Percentiles rank a stretch among this genome's conserved stretches.
These are phyloP conservation scores for Nakaseomyces nivariensis DNA, from an alignment of 1,139 yeast genomes.

Conservation along the genomic window DNA sequence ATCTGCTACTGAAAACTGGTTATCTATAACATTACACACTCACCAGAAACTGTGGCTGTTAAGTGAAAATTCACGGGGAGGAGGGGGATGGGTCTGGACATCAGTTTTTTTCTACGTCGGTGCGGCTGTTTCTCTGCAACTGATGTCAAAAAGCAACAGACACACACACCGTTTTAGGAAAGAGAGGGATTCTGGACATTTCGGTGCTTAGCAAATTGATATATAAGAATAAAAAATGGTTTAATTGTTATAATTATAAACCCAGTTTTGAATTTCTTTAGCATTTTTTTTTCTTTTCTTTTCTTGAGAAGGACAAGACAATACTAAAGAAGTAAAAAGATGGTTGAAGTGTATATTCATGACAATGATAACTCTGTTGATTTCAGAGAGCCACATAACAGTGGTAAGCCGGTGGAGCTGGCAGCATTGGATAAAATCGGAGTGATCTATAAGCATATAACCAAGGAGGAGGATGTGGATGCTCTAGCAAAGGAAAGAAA, in stretches of 20 bases:
- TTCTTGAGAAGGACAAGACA: neutral
- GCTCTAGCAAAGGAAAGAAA: slow-evolving; percentile 55
- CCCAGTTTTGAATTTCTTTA: no score
- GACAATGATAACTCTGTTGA: slow-evolving; percentile 53
- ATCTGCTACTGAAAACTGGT: neutral
- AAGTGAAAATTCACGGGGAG: no score
- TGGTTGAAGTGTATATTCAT: slow-evolving; percentile 53
- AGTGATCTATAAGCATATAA: slow-evolving; percentile 53
- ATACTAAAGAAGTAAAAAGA: neutral
- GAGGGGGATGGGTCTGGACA: no score
- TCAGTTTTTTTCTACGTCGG: no score
- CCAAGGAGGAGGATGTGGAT: slow-evolving; percentile 49
- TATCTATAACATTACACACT: no score
- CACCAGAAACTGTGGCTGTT: no score
- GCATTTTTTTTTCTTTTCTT: no score
- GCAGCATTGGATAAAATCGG: slow-evolving; percentile 52
- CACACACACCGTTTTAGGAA: neutral
- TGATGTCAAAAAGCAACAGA: no score
- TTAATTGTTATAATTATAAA: no score
- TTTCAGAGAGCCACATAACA: slow-evolving; percentile 66
- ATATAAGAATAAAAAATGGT: no score
- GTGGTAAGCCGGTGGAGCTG: slow-evolving; percentile 46
- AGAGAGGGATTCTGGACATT: neutral
- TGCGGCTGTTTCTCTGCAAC: no score
- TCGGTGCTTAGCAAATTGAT: neutral